Evolutionary conservation across 371 early-diverging fungal species (phyloP).

Genomic region (Nematocida displodere): DNA sequence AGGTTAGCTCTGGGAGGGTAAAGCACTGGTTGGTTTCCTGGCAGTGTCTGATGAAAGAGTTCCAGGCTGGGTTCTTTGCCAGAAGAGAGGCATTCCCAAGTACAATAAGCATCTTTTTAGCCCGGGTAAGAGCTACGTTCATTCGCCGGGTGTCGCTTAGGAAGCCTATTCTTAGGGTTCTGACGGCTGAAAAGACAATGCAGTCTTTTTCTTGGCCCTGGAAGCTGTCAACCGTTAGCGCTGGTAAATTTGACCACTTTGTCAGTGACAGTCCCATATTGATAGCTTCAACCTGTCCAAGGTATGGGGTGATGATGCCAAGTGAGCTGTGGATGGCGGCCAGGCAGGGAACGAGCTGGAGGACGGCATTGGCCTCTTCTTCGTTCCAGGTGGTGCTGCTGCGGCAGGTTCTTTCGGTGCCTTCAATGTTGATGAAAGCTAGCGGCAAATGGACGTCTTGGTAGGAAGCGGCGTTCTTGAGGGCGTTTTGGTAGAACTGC

Average conservation of each 20-base stretch:
- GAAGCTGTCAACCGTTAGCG: conserved; percentile 92
- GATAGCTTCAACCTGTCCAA: conserved; percentile 89
- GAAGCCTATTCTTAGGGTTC: conserved; percentile 82
- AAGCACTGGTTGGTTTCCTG: background rate
- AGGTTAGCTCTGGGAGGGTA: background rate
- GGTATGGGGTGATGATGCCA: conserved; percentile 96
- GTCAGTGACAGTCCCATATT: conserved; percentile 74
- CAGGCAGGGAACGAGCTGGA: background rate
- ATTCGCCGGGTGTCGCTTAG: conserved; percentile 77
- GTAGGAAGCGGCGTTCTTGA: conserved; percentile 8
- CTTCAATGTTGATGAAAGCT: conserved; percentile 53
- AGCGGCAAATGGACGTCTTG: conserved; percentile 1
- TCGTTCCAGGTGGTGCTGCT: conserved; percentile 12
- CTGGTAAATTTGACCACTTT: conserved; percentile 69
- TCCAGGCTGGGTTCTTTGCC: conserved; percentile 26
- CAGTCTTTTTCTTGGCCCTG: conserved; percentile 90
- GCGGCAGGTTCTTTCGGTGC: conserved; percentile 23
- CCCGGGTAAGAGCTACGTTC: conserved; percentile 88
- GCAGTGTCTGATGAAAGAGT: background rate
- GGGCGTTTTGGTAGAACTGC: conserved; percentile 55
- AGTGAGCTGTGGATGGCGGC: conserved; percentile 66
- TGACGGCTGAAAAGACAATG: conserved; percentile 78
- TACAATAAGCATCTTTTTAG: conserved; percentile 76
- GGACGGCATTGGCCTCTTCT: conserved; percentile 10
- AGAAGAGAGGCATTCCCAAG: conserved; percentile 69